Evolutionary conservation across 2,329 filamentous ascomycete species (phyloP).

Genomic region (Colletotrichum sp.): DNA sequence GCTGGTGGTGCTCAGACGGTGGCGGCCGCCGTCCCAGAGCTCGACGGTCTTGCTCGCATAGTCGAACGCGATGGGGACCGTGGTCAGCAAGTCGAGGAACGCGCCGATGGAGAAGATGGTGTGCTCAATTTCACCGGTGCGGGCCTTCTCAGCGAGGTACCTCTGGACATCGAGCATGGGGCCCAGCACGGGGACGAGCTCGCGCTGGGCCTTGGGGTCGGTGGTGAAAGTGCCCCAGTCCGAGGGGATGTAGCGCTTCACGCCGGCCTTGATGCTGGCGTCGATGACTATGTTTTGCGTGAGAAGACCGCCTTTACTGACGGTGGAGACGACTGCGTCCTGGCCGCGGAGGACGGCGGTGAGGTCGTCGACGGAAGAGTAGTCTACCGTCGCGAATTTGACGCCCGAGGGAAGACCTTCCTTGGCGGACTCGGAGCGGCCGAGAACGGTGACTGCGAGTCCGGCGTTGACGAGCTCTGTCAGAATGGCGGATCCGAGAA

Average conservation of each 20-base stretch:
- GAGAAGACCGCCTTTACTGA: conserved; percentile 40
- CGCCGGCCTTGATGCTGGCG: conserved; percentile 61
- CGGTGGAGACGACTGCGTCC: conserved; percentile 61
- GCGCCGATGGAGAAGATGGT: conserved; percentile 56
- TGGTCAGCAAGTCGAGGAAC: conserved; percentile 65
- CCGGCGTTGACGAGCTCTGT: conserved; percentile 39
- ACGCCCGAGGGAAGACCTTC: not conserved
- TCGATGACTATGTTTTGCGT: conserved; percentile 57
- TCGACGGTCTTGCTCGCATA: conserved; percentile 31
- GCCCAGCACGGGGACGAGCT: conserved; percentile 53
- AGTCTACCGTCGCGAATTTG: not conserved
- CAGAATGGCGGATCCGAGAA: conserved; percentile 43
- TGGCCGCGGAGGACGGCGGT: conserved; percentile 55
- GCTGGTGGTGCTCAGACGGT: conserved; percentile 51
- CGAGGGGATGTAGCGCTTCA: conserved; percentile 66
- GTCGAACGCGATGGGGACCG: conserved; percentile 17
- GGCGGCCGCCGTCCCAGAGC: conserved; percentile 55
- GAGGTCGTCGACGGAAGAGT: conserved; percentile 36
- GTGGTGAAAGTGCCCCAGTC: conserved; percentile 52
- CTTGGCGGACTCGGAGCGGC: conserved; percentile 40
- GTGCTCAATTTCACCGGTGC: conserved; percentile 54
- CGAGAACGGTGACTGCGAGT: conserved; percentile 60
- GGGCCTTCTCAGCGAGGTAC: conserved; percentile 43
- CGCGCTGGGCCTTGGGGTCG: conserved; percentile 21
- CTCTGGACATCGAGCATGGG: conserved; percentile 51